phyloP scores from a whole-genome alignment of 208 protist genomes.

The Leishmania lainsoni region DNA sequence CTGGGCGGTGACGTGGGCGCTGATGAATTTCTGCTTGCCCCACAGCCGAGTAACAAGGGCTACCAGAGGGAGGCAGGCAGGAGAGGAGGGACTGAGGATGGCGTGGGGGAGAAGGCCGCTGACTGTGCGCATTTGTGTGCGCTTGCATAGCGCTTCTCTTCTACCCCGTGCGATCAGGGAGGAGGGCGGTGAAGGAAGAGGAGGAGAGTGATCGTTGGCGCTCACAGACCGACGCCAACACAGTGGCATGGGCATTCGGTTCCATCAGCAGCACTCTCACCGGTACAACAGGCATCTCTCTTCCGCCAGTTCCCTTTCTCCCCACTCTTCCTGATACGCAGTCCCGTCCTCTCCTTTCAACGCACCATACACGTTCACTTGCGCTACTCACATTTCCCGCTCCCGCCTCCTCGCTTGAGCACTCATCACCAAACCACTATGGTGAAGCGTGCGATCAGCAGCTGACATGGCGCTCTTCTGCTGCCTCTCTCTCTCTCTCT shows the following conservation, averaged over 20 bases:
- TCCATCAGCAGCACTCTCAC: not conserved
- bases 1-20: not conserved
- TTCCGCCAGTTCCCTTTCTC: constrained; percentile 5
- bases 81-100: no score
- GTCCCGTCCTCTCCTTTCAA: constrained; percentile 8
- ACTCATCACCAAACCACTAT: not conserved
- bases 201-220: not conserved
- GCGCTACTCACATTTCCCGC: not conserved
- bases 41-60: not conserved
- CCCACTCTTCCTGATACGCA: not conserved
- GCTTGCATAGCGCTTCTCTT: no score
- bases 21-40: not conserved
- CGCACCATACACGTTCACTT: constrained; percentile 3
- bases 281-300: not conserved
- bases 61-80: not conserved
- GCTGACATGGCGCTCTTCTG: not conserved
- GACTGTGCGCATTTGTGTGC: not conserved
- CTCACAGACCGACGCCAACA: not conserved
- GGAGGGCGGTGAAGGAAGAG: no score
- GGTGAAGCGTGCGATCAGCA: not conserved
- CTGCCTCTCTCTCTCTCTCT: not conserved
- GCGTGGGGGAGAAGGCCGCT: not conserved
- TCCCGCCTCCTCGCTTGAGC: not conserved
- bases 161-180: no score
- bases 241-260: not conserved